Evolutionary conservation across 2,329 filamentous ascomycete species (phyloP), one percentile per base, ranked within the genome.

Genomic region (Claviceps fusiformis): DNA sequence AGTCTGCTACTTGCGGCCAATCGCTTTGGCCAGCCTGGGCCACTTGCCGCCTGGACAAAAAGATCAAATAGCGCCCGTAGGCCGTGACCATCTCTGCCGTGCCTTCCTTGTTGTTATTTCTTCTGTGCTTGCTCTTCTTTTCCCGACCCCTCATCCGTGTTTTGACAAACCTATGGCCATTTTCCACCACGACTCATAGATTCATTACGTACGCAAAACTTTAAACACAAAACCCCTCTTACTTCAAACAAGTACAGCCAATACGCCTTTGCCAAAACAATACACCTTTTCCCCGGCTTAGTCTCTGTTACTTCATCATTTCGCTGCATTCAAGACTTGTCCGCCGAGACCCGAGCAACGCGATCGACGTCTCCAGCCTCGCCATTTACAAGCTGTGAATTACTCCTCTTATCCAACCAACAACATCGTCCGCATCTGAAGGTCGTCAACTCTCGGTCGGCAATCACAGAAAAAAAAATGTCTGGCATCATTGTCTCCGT

Each of bases 401-500:
- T 37, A 1, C 19, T 29, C 19, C 50, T 6, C n/a, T 3, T n/a
- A 6, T 24, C 17, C 3, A 47, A 29, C 45, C 46, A 33, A n/a
- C 29, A 31, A 17, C 33, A 31, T 8, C 9, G 3, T 24, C 24
- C 1, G n/a, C 19, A 19, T 19, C 19, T 19, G 19, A 19, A 19
- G 19, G 19, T 19, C 19, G 19, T 6, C 44, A 46, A 46, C 44
- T 47, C 11, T 29, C 11, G 45, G 41, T 29, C 46, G 11, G 19
- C 27, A 15, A 33, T 13, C 46, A 37, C 46, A 50, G 47, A 19
- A 19, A 19, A 19, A 19, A 19, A n/a, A 60, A 65, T 69, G 61
- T 62, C 65, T 39, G 66, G 65, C 59, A 62, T 76, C 59, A 63
- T 78, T 62, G 72, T 73, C 58, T 66, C 73, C 56, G 63, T 73